phyloP scores from a whole-genome alignment of 1,284 basidiomycete species.

The Ustilago shanxiensis region DNA sequence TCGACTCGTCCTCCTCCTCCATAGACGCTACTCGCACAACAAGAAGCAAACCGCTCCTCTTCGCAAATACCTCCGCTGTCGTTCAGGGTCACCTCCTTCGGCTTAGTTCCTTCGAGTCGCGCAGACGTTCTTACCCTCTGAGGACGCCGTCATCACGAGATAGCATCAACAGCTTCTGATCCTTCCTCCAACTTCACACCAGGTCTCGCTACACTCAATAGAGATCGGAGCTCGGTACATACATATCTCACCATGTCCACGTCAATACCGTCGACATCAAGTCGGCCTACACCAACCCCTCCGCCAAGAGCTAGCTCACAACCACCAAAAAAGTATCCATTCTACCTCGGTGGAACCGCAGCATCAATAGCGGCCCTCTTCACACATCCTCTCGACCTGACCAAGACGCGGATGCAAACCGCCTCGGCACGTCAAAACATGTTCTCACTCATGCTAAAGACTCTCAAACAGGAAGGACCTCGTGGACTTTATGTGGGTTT shows the following conservation, averaged over 20 bases:
- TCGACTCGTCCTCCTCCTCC: not conserved
- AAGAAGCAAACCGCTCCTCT: not conserved
- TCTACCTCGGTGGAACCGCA: constrained; percentile 66
- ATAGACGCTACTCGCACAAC: not conserved
- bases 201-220: not conserved
- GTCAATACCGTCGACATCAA: constrained; percentile 9
- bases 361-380: constrained; percentile 66
- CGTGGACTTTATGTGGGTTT: constrained; percentile 66
- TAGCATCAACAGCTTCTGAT: not conserved
- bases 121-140: not conserved
- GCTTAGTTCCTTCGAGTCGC: not conserved
- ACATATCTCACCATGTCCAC: constrained; percentile 4
- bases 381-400: constrained; percentile 70
- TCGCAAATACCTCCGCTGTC: too few relatives aligned
- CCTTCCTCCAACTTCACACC: not conserved
- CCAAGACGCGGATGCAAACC: constrained; percentile 70
- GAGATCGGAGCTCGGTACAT: not conserved
- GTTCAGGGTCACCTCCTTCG: not conserved
- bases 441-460: constrained; percentile 50
- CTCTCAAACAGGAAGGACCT: constrained; percentile 54
- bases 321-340: constrained; percentile 54
- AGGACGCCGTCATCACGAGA: not conserved
- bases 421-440: constrained; percentile 56
- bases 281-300: not conserved
- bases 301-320: constrained; percentile 5